phyloP scores from a whole-genome alignment of 257 asterid species.

The Avicennia marina region DNA sequence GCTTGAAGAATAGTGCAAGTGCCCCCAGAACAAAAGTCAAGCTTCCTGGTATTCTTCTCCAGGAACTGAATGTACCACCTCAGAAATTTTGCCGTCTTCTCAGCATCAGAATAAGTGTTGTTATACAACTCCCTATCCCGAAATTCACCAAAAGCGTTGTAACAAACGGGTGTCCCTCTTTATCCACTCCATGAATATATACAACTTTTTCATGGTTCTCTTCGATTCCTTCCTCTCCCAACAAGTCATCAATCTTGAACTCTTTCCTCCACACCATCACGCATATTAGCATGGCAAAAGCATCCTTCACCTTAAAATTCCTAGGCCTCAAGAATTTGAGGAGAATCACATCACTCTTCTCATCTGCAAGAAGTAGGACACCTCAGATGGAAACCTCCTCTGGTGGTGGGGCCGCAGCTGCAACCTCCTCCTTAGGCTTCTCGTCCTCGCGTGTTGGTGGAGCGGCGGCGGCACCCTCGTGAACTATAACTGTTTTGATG shows the following conservation, averaged over 20 bases:
- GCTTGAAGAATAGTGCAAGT: conserved; percentile 26
- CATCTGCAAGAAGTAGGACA: conserved; percentile 52
- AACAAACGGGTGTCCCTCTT: conserved; percentile 37
- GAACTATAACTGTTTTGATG: conserved; percentile 73
- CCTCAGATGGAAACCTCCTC: conserved; percentile 72
- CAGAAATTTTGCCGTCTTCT: conserved; percentile 26
- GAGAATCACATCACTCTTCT: conserved; percentile 30
- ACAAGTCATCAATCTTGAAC: conserved; percentile 20
- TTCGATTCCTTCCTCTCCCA: not conserved
- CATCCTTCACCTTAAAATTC: conserved; percentile 27
- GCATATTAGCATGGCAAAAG: conserved; percentile 26
- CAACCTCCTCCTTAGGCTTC: conserved; percentile 23
- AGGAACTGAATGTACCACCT: conserved; percentile 30
- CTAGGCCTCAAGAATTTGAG: conserved; percentile 35
- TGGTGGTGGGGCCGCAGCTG: conserved; percentile 26
- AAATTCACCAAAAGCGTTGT: conserved; percentile 36
- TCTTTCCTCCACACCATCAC: conserved; percentile 28
- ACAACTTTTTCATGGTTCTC: not conserved
- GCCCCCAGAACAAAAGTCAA: conserved; percentile 31
- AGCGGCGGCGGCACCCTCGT: conserved; percentile 32
- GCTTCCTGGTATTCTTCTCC: conserved; percentile 26
- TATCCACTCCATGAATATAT: not conserved
- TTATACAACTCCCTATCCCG: conserved; percentile 19
- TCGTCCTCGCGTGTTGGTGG: conserved; percentile 31
- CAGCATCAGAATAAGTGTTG: conserved; percentile 28